A percentile compares a stretch with the other conserved stretches of the same genome.
These are phyloP conservation scores for Aspergillus kassunensis DNA, from an alignment of 495 filamentous ascomycete genomes.

Conservation along the genomic window DNA sequence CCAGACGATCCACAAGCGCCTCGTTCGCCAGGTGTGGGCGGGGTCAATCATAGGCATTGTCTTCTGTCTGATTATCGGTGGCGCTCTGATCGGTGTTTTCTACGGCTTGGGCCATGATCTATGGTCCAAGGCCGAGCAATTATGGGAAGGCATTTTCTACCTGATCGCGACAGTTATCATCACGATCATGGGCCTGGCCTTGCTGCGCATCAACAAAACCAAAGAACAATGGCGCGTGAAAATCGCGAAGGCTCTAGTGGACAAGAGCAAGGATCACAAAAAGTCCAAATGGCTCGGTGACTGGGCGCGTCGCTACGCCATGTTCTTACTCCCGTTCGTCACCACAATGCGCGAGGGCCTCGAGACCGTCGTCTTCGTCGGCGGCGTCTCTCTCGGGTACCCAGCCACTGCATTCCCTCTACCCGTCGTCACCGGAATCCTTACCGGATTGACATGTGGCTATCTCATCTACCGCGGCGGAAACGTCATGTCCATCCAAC, in stretches of 20 bases:
- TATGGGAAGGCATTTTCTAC: slow-evolving; percentile 75
- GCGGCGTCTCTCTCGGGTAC: slow-evolving; percentile 68
- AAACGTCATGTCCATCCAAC: slow-evolving; percentile 61
- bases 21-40: slow-evolving; percentile 71
- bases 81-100: slow-evolving; percentile 74
- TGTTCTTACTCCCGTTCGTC: slow-evolving; percentile 80
- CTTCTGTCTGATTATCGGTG: slow-evolving; percentile 65
- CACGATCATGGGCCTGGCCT: slow-evolving; percentile 69
- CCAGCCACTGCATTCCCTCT: slow-evolving; percentile 72
- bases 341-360: slow-evolving; percentile 78
- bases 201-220: slow-evolving; percentile 78
- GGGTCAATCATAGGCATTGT: slow-evolving; percentile 61
- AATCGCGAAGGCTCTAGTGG: slow-evolving; percentile 60
- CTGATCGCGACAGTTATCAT: slow-evolving; percentile 73
- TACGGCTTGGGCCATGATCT: slow-evolving; percentile 64
- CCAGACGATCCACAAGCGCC: background rate
- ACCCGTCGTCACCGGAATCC: slow-evolving; percentile 63
- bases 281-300: too few species aligned
- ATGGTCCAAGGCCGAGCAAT: slow-evolving; percentile 62
- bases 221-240: slow-evolving; percentile 83
- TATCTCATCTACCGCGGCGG: slow-evolving; percentile 72
- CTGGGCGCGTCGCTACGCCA: slow-evolving; percentile 72
- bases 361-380: slow-evolving; percentile 78
- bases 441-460: slow-evolving; percentile 59
- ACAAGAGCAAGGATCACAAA: slow-evolving; percentile 41